These are phyloP conservation scores for Glycine tomentella DNA, from an alignment of 306 rosid species.

Conservation along the genomic window DNA sequence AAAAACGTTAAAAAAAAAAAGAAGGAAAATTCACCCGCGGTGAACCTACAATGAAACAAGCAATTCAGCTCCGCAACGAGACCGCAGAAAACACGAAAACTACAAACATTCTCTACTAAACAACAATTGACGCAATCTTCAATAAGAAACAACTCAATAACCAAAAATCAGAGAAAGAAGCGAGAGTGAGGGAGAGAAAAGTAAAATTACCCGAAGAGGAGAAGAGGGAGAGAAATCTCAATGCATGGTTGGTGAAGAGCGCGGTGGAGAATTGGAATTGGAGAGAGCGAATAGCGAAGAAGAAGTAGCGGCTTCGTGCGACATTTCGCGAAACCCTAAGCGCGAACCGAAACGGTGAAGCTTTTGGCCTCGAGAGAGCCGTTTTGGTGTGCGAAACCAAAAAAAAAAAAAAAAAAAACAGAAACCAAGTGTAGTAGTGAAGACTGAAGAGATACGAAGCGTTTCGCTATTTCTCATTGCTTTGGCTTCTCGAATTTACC, in stretches of 20 bases:
- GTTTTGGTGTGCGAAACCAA: constrained; percentile 25
- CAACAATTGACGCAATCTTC: neutral
- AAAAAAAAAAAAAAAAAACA: constrained; percentile 1
- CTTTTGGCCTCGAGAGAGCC: constrained; percentile 26
- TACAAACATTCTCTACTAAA: neutral
- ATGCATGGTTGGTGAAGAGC: constrained; percentile 34
- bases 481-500: constrained; percentile 8
- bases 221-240: constrained; percentile 44
- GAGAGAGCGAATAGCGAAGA: neutral
- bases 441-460: constrained; percentile 44
- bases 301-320: constrained; percentile 9
- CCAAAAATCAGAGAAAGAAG: neutral
- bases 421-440: constrained; percentile 32
- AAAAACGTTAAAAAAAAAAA: neutral
- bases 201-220: constrained; percentile 39
- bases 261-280: constrained; percentile 10
- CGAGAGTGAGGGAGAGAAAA: neutral
- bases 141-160: neutral
- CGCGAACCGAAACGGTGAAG: constrained; percentile 48
- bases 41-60: neutral
- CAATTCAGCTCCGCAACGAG: neutral
- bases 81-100: neutral
- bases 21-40: neutral
- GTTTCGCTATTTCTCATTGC: constrained; percentile 37
- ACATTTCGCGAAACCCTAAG: constrained; percentile 39